Evolutionary conservation across 305 asterid species (phyloP).

Genomic region (Petunia hybrid): DNA sequence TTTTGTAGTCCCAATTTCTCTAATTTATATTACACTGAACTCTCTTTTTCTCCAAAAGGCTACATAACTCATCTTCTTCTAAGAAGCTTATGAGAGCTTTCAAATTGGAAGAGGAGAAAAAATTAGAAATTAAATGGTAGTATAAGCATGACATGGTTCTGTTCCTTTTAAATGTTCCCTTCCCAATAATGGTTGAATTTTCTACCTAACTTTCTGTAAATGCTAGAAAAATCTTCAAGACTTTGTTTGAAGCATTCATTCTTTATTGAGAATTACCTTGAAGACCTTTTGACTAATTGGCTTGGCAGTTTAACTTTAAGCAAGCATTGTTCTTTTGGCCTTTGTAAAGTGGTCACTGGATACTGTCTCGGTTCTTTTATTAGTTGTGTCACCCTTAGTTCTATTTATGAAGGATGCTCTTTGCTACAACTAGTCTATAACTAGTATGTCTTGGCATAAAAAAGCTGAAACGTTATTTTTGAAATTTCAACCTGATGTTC

Average conservation of each 20-base stretch:
- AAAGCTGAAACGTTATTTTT: slow-evolving; percentile 17
- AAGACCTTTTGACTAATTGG: not conserved
- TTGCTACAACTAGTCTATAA: slow-evolving; percentile 7
- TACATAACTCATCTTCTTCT: slow-evolving; percentile 20
- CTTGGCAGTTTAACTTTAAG: slow-evolving; percentile 5
- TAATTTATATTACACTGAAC: not conserved
- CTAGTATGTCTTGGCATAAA: slow-evolving; percentile 9
- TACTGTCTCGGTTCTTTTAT: not conserved
- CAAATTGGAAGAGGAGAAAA: not conserved
- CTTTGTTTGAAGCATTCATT: not conserved
- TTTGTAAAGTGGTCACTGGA: slow-evolving; percentile 1
- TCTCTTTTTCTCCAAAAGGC: not conserved
- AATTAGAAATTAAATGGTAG: slow-evolving; percentile 1
- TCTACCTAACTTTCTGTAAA: slow-evolving; percentile 14
- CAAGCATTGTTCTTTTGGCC: not conserved
- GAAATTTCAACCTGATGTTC: slow-evolving; percentile 9
- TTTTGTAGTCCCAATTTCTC: not conserved
- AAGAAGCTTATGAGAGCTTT: slow-evolving; percentile 7
- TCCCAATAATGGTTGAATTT: not conserved
- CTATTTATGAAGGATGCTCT: not conserved
- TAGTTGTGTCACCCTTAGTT: not conserved
- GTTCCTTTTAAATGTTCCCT: not conserved
- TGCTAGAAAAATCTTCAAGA: not conserved
- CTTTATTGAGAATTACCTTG: slow-evolving; percentile 17
- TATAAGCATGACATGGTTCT: slow-evolving; percentile 7